A percentile compares a stretch with the other conserved stretches of the same genome.
Conservation (phyloP, 2,329 filamentous ascomycete genomes). For the Epichloe hybrida region DNA sequence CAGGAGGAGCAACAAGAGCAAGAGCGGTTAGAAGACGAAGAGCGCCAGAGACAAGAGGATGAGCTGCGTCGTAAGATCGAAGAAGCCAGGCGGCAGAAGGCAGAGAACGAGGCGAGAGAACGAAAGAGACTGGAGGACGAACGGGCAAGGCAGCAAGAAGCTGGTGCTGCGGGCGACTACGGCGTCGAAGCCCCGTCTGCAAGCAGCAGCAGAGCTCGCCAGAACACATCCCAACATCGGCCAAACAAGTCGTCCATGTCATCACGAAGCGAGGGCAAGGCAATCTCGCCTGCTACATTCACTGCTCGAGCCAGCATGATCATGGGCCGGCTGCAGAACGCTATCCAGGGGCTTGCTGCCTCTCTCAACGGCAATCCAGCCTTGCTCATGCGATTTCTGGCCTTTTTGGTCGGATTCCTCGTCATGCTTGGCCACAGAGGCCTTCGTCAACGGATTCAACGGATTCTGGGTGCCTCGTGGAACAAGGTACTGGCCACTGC, state of each 20-base stretch:
- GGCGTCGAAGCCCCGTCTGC: constrained; percentile 44
- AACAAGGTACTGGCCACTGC: constrained; percentile 71
- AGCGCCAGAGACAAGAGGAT: constrained; percentile 41
- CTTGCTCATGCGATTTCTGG: constrained; percentile 47
- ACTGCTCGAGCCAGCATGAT: constrained; percentile 37
- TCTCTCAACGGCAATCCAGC: constrained; percentile 42
- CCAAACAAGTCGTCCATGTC: constrained; percentile 13
- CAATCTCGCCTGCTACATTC: constrained; percentile 22
- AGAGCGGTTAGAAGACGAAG: constrained; percentile 51
- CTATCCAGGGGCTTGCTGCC: constrained; percentile 37
- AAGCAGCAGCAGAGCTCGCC: constrained; percentile 21
- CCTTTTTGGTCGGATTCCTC: constrained; percentile 69
- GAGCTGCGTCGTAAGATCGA: constrained; percentile 42
- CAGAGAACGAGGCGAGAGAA: constrained; percentile 46
- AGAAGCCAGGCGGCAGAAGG: constrained; percentile 38
- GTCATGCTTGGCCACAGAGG: constrained; percentile 62
- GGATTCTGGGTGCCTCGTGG: constrained; percentile 58
- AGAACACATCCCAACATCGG: constrained; percentile 14
- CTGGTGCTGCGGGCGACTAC: constrained; percentile 54
- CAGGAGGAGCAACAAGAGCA: constrained; percentile 70
- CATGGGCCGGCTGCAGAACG: constrained; percentile 34
- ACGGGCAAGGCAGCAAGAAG: constrained; percentile 31
- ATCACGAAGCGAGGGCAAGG: constrained; percentile 17
- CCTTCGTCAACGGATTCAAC: constrained; percentile 59
- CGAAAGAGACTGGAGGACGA: constrained; percentile 40